phyloP scores from a whole-genome alignment of 1,139 yeast species.

The Hansenula sp. region DNA sequence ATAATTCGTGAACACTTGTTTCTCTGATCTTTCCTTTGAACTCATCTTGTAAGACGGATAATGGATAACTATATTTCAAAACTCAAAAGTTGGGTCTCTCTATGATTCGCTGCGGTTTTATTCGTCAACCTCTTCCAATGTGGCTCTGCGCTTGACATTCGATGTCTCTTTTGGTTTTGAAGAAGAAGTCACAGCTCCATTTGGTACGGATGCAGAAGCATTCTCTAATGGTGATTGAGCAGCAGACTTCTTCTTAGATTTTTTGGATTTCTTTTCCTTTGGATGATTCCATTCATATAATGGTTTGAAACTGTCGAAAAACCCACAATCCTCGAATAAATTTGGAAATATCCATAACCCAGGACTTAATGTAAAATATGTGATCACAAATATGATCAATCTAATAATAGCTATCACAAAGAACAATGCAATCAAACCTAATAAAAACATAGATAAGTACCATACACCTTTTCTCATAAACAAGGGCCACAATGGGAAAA shows the following conservation, averaged over 20 bases:
- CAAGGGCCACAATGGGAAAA: conserved; percentile 96
- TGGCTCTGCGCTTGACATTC: conserved; percentile 27
- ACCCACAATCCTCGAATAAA: conserved; percentile 92
- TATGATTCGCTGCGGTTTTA: no score
- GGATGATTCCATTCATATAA: conserved; percentile 78
- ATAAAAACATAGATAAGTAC: conserved; percentile 74
- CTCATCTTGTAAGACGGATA: no score
- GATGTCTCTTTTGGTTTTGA: conserved; percentile 3
- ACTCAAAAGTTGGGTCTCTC: no score
- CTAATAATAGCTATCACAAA: conserved; percentile 79
- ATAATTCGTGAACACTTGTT: no score
- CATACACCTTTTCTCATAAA: conserved; percentile 89
- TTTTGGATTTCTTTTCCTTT: conserved; percentile 25
- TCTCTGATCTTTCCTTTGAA: no score
- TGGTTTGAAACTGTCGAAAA: conserved; percentile 88
- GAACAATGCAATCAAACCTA: conserved; percentile 73
- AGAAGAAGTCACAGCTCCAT: conserved; percentile 1
- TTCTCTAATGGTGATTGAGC: conserved; percentile 2
- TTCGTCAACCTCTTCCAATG: conserved; percentile 47
- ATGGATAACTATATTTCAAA: no score
- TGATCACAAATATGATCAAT: conserved; percentile 61
- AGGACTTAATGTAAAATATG: conserved; percentile 54
- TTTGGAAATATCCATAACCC: conserved; percentile 97
- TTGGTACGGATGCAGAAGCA: conserved; percentile 4
- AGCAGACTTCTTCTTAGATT: conserved; percentile 7